These are phyloP conservation scores for Zopfia rhizophila DNA, from an alignment of 2,329 filamentous ascomycete genomes.

Conservation along the genomic window DNA sequence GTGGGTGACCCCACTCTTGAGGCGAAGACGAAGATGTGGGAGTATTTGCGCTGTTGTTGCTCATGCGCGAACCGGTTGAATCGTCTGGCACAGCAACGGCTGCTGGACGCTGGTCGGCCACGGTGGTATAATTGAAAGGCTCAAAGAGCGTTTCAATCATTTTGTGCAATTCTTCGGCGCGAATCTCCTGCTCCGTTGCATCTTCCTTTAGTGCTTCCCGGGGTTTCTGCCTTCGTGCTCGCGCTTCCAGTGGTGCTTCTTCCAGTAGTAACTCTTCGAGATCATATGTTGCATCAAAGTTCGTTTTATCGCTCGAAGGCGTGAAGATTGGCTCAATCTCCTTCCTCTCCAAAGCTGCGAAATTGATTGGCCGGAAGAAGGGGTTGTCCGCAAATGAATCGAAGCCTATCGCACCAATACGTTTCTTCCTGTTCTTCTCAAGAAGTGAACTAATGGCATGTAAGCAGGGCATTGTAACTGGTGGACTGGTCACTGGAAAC, in stretches of 20 bases:
- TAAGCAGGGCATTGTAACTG: conserved; percentile 86
- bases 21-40: conserved; percentile 43
- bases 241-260: conserved; percentile 92
- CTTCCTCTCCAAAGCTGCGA: conserved; percentile 84
- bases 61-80: conserved; percentile 41
- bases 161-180: conserved; percentile 91
- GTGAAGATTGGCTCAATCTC: conserved; percentile 90
- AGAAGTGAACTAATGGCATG: conserved; percentile 88
- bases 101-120: conserved; percentile 75
- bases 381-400: conserved; percentile 86
- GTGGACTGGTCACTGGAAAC: conserved; percentile 91
- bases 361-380: conserved; percentile 89
- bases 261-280: conserved; percentile 92
- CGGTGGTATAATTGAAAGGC: conserved; percentile 92
- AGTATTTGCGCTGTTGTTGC: conserved; percentile 46
- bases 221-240: conserved; percentile 92
- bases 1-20: conserved; percentile 46
- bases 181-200: conserved; percentile 92
- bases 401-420: conserved; percentile 85
- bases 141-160: conserved; percentile 95
- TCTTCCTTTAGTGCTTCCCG: conserved; percentile 91
- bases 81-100: conserved; percentile 35
- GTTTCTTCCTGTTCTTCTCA: conserved; percentile 79
- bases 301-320: conserved; percentile 96
- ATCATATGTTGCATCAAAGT: conserved; percentile 98